These are phyloP conservation scores for Coemansia sp. DNA, from an alignment of 192 early-diverging fungal species.

Conservation along the genomic window DNA sequence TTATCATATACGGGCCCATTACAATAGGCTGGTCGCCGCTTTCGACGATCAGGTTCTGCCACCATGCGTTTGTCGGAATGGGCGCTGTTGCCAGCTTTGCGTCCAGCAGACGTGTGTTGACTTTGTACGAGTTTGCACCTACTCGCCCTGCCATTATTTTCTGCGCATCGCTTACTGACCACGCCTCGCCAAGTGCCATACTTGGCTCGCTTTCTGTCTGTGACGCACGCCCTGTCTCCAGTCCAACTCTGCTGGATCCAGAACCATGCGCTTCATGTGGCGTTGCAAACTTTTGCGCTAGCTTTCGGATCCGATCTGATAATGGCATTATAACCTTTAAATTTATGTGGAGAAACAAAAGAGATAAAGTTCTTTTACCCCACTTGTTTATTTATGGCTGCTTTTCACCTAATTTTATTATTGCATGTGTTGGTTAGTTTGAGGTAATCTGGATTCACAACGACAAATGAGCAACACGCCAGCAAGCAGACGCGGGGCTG, in stretches of 20 bases:
- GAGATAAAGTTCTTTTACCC: too few species aligned
- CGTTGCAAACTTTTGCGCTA: slow-evolving; percentile 17
- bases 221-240: not conserved
- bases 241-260: not conserved
- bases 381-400: too few species aligned
- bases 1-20: slow-evolving; percentile 43
- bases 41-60: slow-evolving; percentile 48
- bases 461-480: slow-evolving; percentile 4
- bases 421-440: too few species aligned
- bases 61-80: slow-evolving; percentile 51
- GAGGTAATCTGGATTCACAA: too few species aligned
- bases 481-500: slow-evolving; percentile 16
- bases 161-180: slow-evolving; percentile 19
- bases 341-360: not conserved
- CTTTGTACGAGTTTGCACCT: slow-evolving; percentile 24
- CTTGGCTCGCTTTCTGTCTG: not conserved
- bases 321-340: slow-evolving; percentile 20
- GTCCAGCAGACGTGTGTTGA: slow-evolving; percentile 16
- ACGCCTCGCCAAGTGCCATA: not conserved
- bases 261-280: not conserved
- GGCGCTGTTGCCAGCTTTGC: slow-evolving; percentile 5
- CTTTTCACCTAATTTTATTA: too few species aligned
- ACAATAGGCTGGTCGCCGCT: slow-evolving; percentile 42
- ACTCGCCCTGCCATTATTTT: not conserved
- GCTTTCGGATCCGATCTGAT: slow-evolving; percentile 28